Base-by-base conservation (phyloP, 495 filamentous ascomycete genomes). In the Hypomontagnella submonticulosa region DNA sequence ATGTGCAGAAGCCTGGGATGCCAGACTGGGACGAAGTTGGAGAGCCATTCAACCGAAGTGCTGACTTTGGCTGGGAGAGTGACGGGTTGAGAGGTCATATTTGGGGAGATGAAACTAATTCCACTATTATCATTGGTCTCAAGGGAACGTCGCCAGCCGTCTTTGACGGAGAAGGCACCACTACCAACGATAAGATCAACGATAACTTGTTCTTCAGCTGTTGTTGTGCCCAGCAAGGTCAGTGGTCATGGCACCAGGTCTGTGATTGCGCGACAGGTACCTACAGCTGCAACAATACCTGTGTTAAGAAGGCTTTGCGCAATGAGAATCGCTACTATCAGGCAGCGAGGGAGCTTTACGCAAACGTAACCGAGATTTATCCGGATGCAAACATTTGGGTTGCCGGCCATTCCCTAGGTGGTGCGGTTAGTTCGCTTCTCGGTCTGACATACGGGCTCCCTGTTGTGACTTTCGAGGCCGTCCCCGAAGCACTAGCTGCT, bases 201-300 rank as follows among this genome's bases (percentile, higher is more conserved):
- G 95, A 99, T 74, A 99, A 99, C 71, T 84, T 99, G 7, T 96
- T 94, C 73, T 97, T 97, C 79, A 93, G 93, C 72, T 99, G 95
- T 78, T 99, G 95, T 73, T 99, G 95, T 78, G 95, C 87, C 9
- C 91, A 97, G 78, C 92, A 96, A 58, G 91, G 92, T 0, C 90
- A 91, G 12, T 90, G 87, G 77, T 85, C 92, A 18, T 97, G 92
- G 89, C 87, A 88, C 52, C 89, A 95, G 71, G 92, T 96, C 42
- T 99, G 95, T 73, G 89, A 97, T 71, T 99, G 95, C 74, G 90
- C 90, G 67, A 90, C 86, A 11, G 83, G 85, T 4, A 90, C 92
- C 1, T 98, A 91, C 66, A 89, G 88, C 8, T 97, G 93, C 77
- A 97, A 97, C 70, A 84, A 91, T 51, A 96, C 92, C 3, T 99